Evolutionary conservation across 2,329 filamentous ascomycete genomes (phyloP).

Genomic region (Fusarium redolens): DNA sequence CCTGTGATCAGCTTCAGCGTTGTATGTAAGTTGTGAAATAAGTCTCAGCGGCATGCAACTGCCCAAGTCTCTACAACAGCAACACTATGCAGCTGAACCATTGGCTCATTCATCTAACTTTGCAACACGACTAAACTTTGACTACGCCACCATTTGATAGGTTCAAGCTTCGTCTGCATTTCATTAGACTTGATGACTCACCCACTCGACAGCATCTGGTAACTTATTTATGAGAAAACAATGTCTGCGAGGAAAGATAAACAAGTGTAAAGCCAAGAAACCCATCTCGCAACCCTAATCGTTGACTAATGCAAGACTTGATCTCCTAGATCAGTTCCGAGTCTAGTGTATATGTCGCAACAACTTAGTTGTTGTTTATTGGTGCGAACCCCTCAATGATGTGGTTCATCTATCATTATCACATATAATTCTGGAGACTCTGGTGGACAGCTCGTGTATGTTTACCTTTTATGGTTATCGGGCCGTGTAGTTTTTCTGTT

Average conservation of each 20-base stretch:
- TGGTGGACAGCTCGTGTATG: not conserved
- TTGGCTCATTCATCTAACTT: not conserved
- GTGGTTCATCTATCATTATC: not conserved
- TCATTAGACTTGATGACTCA: not conserved
- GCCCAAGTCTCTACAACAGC: no score
- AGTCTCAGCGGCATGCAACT: not conserved
- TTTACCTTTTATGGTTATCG: not conserved
- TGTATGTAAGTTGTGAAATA: not conserved
- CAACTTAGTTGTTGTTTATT: constrained; percentile 15
- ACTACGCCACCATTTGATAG: not conserved
- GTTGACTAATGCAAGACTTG: constrained; percentile 14
- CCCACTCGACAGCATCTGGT: not conserved
- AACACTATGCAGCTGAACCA: not conserved
- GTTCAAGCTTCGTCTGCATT: not conserved
- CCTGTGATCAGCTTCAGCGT: not conserved
- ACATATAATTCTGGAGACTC: not conserved
- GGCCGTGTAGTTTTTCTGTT: not conserved
- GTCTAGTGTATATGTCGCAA: constrained; percentile 4
- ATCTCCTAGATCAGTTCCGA: not conserved
- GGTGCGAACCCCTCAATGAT: constrained; percentile 18
- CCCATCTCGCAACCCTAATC: not conserved
- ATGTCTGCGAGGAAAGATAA: not conserved
- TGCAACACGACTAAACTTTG: not conserved
- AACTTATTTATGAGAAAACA: not conserved
- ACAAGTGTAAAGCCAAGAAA: not conserved